Conservation (phyloP, 768 basidiomycete genomes). For the Suillus subluteus region DNA sequence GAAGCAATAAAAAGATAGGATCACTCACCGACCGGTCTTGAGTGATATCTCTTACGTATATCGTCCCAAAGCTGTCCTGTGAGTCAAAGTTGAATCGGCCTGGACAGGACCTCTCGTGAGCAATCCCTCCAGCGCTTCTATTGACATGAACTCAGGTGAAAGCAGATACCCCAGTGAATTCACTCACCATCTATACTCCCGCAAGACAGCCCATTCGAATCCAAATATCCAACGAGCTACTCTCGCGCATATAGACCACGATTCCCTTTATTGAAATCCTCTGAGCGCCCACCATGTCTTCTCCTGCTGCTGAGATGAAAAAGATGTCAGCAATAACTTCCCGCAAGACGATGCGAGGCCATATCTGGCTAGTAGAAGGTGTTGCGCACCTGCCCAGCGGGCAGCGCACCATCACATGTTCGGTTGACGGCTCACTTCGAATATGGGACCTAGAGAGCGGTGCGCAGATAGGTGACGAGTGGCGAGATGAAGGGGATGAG, state of each 20-base stretch:
- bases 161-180: background rate
- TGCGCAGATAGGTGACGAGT: constrained; percentile 19
- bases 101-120: background rate
- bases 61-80: background rate
- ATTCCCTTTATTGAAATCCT: background rate
- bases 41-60: background rate
- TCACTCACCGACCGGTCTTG: background rate
- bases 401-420: constrained; percentile 10
- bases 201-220: background rate
- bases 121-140: background rate
- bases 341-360: background rate
- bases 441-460: constrained; percentile 26
- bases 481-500: background rate
- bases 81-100: background rate
- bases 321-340: background rate
- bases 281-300: background rate
- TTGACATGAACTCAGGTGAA: background rate
- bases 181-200: background rate
- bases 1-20: background rate
- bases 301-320: too few relatives aligned
- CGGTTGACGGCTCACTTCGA: constrained; percentile 4
- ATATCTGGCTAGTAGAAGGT: accelerated
- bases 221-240: background rate
- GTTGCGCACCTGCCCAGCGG: background rate
- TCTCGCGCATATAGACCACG: background rate